Base-by-base conservation (phyloP, 2,329 filamentous ascomycete genomes). In the Chaetomiaceae sp. region DNA sequence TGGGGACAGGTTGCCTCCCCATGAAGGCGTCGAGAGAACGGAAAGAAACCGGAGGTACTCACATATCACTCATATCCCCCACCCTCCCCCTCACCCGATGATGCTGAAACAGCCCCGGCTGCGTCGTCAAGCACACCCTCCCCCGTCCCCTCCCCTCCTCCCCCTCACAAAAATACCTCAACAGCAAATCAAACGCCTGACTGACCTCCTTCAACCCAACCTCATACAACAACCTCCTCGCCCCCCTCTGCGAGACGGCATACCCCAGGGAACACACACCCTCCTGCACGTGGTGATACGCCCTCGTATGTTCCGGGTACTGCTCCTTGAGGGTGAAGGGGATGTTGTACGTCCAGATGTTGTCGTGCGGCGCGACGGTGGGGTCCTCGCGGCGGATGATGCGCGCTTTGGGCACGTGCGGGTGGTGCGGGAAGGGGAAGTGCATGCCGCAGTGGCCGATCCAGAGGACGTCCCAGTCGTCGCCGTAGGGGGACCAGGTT, bases 391-490 rank as follows among this genome's bases (percentile, higher is more conserved):
- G 23, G 20, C 60, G 63, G n/a, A 69, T 62, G 6, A 73, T 61
- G 4, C 68, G 65, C 14, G 0, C 63, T 65, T 34, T 65, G 65
- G 2, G 69, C 62, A 50, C 12, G 2, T 66, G 57, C 0, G 43
- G 37, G 23, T 55, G 19, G 29, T 54, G n/a, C 3, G 33, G 11
- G 40, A 63, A 63, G 37, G 64, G 62, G 53, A 69, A 68, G 17
- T 56, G 61, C 54, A 63, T 61, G 23, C 70, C 70, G 58, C 75
- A 78, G 51, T 73, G 71, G 22, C 76, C 76, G 9, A 79, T 63
- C 74, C 75, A 78, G 20, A 78, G 68, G 36, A 79, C 57, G 58
- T 79, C 76, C 76, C 75, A 79, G 53, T 74, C 65, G 51, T 71
- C 70, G n/a, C 76, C 75, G 57, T 78, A 79, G 0, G 76, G 74